Evolutionary conservation across 139 green algal genomes (phyloP), one percentile per base, ranked within the genome.

Genomic region (Coccomyxa sp.): DNA sequence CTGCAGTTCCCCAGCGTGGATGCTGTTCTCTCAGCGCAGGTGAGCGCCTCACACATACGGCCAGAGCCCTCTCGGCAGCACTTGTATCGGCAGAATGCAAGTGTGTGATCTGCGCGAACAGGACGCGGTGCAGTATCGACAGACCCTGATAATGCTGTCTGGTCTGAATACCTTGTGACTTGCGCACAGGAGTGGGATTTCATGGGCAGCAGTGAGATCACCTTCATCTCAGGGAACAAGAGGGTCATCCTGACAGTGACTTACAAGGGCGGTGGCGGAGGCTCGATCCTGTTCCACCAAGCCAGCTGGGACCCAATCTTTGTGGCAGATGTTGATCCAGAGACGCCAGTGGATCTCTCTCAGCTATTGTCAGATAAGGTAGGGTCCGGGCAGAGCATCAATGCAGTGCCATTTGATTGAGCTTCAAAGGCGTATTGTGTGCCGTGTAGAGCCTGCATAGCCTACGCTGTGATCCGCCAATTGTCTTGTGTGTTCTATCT

Each of bases 261-360:
- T 24, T 41, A 74, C 69, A 40, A 41, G 33, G 69, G 33, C 5
- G 69, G 27, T 2, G 69, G 69, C 4, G 69, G 69, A 31, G 69
- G 69, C 69, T 31, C 69, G 2, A 74, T 74, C 2, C 33, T 74
- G 12, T 74, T 74, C 34, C 69, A 74, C 69, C 69, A 74, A 34
- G 22, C 33, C 33, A n/a, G 34, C 69, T 74, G 69, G 69, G 69
- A 74, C 34, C 69, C 69, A 10, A 34, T 74, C 2, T 71, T 71
- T 34, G 2, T 71, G 64, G 24, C 33, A 36, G 64, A 71, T 29
- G n/a, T 71, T 38, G 64, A 71, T 29, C 64, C 64, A 36, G 6
- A 71, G 18, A 34, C 27, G n/a, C 29, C 64, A 34, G 18, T 71
- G 6, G 64, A 71, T 6, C 27, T 71, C 35, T 12, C 12, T 58